Conservation (phyloP, 1,284 basidiomycete species). For the Trichosporon sp. region DNA sequence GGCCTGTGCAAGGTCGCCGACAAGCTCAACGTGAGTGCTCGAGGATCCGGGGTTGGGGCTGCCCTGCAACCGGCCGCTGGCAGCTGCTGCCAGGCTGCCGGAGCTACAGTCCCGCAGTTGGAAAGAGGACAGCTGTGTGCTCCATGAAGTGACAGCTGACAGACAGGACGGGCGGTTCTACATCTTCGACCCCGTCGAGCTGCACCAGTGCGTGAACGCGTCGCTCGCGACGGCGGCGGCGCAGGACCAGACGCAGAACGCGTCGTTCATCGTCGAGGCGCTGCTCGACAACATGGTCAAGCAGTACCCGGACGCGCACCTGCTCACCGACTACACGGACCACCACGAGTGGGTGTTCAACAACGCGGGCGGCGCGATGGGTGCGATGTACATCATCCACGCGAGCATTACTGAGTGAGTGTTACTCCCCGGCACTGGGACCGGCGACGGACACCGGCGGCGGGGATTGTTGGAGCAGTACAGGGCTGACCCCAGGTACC, state of each 20-base stretch:
- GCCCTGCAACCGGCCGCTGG: no score
- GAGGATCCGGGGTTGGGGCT: no score
- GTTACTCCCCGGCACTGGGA: constrained; percentile 2
- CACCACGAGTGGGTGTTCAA: constrained; percentile 85
- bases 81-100: neutral
- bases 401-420: constrained; percentile 90
- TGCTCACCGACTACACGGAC: constrained; percentile 60
- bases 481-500: constrained; percentile 51
- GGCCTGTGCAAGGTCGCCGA: constrained; percentile 30
- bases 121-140: neutral
- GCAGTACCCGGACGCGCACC: constrained; percentile 58
- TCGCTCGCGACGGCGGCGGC: constrained; percentile 58
- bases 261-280: constrained; percentile 52
- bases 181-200: constrained; percentile 61
- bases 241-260: constrained; percentile 48
- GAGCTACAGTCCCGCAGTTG: neutral
- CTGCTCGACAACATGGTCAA: constrained; percentile 72
- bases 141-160: neutral
- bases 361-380: constrained; percentile 98
- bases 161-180: constrained; percentile 57
- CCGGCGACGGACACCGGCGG: no score
- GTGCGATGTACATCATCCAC: constrained; percentile 91
- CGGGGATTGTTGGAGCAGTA: neutral
- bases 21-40: constrained; percentile 32
- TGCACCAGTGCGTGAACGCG: constrained; percentile 66